Evolutionary conservation across 129 eudicot species (phyloP), one percentile per base, ranked within the genome.

Genomic region (Lactuca sativa): DNA sequence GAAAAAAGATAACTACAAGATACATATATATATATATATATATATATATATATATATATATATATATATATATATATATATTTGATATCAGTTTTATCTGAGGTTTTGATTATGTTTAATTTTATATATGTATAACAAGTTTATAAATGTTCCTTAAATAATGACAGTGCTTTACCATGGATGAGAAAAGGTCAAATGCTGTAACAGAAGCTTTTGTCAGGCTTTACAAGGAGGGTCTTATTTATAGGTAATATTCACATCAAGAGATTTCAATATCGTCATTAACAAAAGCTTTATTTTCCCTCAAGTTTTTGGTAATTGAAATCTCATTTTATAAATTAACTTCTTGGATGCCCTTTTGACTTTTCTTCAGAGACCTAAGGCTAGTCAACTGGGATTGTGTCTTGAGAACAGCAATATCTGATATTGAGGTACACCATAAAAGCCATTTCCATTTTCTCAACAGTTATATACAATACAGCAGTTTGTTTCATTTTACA

Each of bases 361-460:
- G 63, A 37, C 18, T 73, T 59, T 44, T 13, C 47, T 69, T 56
- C 77, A 92, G 97, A 81, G 97, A 85, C 82, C 66, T 87, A 10
- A 88, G 98, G 25, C 76, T 93, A n/a, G 98, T 93, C 68, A 89
- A 93, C 66, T 93, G 98, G 98, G 98, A 89, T 74, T 93, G 98
- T 83, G 91, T 87, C 71, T 62, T 93, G 85, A 76, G 95, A 62
- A 93, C 98, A 16, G 98, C 98, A 43, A 86, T 93, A 80, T 93
- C 98, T 75, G 97, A 93, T 80, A 93, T 93, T 52, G 98, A 93
- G 89, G 98, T 93, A 64, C 61, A 72, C 62, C 30, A n/a, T n/a
- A 4, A 56, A 10, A 25, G 30, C 30, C 30, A 25, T 25, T 25
- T 15, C 6, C 41, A 37, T 7, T 47, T 36, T 60, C 44, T 55